Conservation (phyloP, 805 yeast species). For the Middelhovenomyces tepae region DNA sequence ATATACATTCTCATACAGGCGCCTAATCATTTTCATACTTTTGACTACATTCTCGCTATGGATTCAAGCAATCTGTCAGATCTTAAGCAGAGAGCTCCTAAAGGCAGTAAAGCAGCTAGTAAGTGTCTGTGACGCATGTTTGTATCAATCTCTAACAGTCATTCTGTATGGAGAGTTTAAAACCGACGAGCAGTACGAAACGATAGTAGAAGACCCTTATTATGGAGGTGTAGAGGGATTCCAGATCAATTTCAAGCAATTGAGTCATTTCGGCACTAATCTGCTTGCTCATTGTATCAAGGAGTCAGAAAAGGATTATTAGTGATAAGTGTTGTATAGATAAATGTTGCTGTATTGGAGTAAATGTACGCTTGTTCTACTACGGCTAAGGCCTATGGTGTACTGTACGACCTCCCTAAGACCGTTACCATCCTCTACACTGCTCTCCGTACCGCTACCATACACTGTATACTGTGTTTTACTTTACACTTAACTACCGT, state of each 20-base stretch:
- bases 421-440: too few relatives aligned
- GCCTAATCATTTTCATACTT: slow-evolving; percentile 34
- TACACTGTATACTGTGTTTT: too few relatives aligned
- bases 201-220: slow-evolving; percentile 81
- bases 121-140: slow-evolving; percentile 3
- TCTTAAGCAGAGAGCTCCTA: slow-evolving; percentile 35
- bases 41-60: slow-evolving; percentile 54
- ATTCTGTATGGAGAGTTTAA: slow-evolving; percentile 77
- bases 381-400: too few relatives aligned
- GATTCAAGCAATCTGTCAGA: slow-evolving; percentile 41
- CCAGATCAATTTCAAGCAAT: slow-evolving; percentile 67
- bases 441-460: too few relatives aligned
- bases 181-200: slow-evolving; percentile 39
- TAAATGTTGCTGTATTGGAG: too few relatives aligned
- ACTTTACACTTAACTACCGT: too few relatives aligned
- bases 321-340: too few relatives aligned
- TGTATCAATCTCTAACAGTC: slow-evolving; percentile 24
- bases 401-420: too few relatives aligned
- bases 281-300: too few relatives aligned
- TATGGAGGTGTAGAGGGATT: slow-evolving; percentile 84
- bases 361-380: too few relatives aligned
- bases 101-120: slow-evolving; percentile 23
- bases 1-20: slow-evolving; percentile 5
- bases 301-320: too few relatives aligned
- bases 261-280: slow-evolving; percentile 67